phyloP scores from a whole-genome alignment of 495 filamentous ascomycete genomes.

The Hypoxylon lienhwacheense region DNA sequence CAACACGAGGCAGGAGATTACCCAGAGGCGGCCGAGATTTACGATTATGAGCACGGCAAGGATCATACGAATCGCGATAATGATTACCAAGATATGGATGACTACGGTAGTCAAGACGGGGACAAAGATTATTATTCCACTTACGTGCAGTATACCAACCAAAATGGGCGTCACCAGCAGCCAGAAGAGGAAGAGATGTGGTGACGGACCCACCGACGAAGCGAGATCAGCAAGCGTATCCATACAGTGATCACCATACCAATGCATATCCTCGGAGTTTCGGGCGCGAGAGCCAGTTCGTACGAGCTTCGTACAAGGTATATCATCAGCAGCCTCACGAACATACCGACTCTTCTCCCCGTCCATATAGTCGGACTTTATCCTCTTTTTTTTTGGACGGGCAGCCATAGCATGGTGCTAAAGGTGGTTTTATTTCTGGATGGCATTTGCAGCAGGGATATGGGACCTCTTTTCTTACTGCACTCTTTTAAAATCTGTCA shows the following conservation, averaged over 20 bases:
- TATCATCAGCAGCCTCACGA: constrained; percentile 18
- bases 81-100: constrained; percentile 35
- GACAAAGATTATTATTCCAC: constrained; percentile 40
- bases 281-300: constrained; percentile 14
- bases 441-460: constrained; percentile 22
- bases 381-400: constrained; percentile 20
- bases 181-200: constrained; percentile 38
- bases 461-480: background rate
- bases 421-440: constrained; percentile 15
- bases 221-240: constrained; percentile 18
- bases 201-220: constrained; percentile 22
- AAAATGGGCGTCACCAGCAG: constrained; percentile 29
- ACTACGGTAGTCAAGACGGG: constrained; percentile 31
- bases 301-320: constrained; percentile 17
- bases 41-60: constrained; percentile 52
- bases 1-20: constrained; percentile 47
- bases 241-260: constrained; percentile 21
- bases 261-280: constrained; percentile 36
- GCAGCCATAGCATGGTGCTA: constrained; percentile 19
- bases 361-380: constrained; percentile 5
- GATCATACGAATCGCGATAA: constrained; percentile 23
- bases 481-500: no score
- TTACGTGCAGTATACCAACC: constrained; percentile 34
- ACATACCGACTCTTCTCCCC: constrained; percentile 1
- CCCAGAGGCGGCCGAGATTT: constrained; percentile 51